phyloP scores from a whole-genome alignment of 1,284 basidiomycete genomes.

The Neotropicomus parvogracilis region DNA sequence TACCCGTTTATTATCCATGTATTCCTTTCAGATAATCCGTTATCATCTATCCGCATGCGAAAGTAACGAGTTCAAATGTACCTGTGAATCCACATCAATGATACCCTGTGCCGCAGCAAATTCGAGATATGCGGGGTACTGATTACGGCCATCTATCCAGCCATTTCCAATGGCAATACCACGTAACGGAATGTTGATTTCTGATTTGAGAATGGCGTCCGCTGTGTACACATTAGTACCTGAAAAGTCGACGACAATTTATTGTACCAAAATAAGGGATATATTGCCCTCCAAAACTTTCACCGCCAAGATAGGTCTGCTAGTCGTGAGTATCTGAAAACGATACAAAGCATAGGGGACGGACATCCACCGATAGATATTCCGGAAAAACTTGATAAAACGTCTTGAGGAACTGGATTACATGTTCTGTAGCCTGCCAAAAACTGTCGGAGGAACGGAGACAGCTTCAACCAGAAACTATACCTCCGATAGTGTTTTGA shows the following conservation, averaged over 20 bases:
- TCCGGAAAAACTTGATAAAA: conserved; percentile 94
- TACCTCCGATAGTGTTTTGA: conserved; percentile 77
- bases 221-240: conserved; percentile 45
- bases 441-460: background rate
- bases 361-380: conserved; percentile 75
- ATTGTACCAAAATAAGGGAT: conserved; percentile 87
- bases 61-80: conserved; percentile 32
- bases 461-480: conserved; percentile 10
- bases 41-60: background rate
- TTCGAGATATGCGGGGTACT: conserved; percentile 90
- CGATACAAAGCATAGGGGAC: conserved; percentile 33
- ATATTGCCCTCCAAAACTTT: conserved; percentile 98
- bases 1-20: conserved; percentile 57
- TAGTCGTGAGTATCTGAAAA: conserved; percentile 9
- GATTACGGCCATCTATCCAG: conserved; percentile 88
- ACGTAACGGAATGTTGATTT: conserved; percentile 55
- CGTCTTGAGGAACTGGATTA: conserved; percentile 81
- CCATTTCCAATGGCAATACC: conserved; percentile 95
- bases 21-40: conserved; percentile 41
- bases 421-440: conserved; percentile 71
- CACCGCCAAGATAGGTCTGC: conserved; percentile 89
- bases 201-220: conserved; percentile 72
- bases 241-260: background rate
- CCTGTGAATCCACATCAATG: conserved; percentile 70
- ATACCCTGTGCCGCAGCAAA: conserved; percentile 81